Evolutionary conservation across 257 asterid species (phyloP).

Genomic region (Solanum clarkiae): DNA sequence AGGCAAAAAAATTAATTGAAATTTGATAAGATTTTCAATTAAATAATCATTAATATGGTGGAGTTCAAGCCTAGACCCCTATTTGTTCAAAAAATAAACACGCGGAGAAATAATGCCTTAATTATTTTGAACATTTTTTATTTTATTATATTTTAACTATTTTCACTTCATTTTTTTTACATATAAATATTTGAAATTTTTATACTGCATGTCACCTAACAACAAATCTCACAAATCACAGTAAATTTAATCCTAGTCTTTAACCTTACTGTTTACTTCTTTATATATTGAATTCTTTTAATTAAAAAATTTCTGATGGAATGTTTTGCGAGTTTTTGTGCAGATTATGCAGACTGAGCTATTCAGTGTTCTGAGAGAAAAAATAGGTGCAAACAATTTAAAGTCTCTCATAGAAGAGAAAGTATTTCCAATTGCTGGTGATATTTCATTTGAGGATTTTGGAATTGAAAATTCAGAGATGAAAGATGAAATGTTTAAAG

Average conservation of each 20-base stretch:
- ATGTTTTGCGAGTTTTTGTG: background rate
- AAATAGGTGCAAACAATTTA: background rate
- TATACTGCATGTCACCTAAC: too few relatives aligned
- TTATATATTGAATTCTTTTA: background rate
- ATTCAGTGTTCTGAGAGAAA: constrained; percentile 7
- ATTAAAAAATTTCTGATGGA: background rate
- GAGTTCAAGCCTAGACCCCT: background rate
- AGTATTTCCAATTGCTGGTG: constrained; percentile 14
- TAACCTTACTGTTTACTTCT: background rate
- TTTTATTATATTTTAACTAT: too few relatives aligned
- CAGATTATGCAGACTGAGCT: constrained; percentile 3
- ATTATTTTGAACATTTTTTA: too few relatives aligned
- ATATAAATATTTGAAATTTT: too few relatives aligned
- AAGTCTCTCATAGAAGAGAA: constrained; percentile 6
- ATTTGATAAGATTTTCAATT: too few relatives aligned
- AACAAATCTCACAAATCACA: too few relatives aligned
- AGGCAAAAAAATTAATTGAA: too few relatives aligned
- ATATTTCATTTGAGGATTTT: constrained; percentile 14
- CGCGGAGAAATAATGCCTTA: too few relatives aligned
- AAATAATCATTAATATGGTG: too few relatives aligned
- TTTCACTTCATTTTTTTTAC: too few relatives aligned
- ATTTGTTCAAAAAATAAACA: too few relatives aligned
- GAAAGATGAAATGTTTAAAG: constrained; percentile 19
- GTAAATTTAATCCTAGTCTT: too few relatives aligned
- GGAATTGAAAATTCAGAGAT: constrained; percentile 8